Evolutionary conservation across 192 early-diverging fungal genomes (phyloP).

Genomic region (Chytriomyces confervae): DNA sequence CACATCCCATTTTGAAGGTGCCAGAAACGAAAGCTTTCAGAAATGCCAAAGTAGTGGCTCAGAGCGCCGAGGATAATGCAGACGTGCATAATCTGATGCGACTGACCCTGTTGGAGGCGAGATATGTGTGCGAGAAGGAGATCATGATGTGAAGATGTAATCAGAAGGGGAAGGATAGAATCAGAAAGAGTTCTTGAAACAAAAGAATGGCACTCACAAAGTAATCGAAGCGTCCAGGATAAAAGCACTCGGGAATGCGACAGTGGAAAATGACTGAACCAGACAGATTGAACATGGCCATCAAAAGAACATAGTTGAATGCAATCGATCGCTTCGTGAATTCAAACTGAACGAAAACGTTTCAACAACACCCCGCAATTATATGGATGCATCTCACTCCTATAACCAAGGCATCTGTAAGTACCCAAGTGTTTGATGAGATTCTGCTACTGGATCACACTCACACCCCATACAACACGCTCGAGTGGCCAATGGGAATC

Average conservation of each 20-base stretch:
- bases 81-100: constrained; percentile 86
- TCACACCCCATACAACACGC: constrained; percentile 72
- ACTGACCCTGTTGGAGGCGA: constrained; percentile 50
- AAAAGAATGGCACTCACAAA: constrained; percentile 53
- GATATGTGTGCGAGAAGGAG: neutral
- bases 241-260: constrained; percentile 75
- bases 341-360: constrained; percentile 30
- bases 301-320: constrained; percentile 63
- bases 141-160: no score
- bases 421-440: no score
- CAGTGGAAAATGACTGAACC: constrained; percentile 78
- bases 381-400: no score
- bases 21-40: constrained; percentile 32
- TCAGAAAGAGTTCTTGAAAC: neutral
- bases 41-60: constrained; percentile 74
- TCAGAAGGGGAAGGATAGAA: no score
- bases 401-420: no score
- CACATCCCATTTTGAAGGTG: constrained; percentile 28
- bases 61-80: constrained; percentile 72
- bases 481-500: constrained; percentile 69
- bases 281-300: constrained; percentile 71
- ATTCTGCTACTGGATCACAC: no score
- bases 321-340: constrained; percentile 63
- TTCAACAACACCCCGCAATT: no score
- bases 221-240: constrained; percentile 77